Evolutionary conservation across 2,329 filamentous ascomycete genomes (phyloP).

Genomic region (Penicillium olsonii): DNA sequence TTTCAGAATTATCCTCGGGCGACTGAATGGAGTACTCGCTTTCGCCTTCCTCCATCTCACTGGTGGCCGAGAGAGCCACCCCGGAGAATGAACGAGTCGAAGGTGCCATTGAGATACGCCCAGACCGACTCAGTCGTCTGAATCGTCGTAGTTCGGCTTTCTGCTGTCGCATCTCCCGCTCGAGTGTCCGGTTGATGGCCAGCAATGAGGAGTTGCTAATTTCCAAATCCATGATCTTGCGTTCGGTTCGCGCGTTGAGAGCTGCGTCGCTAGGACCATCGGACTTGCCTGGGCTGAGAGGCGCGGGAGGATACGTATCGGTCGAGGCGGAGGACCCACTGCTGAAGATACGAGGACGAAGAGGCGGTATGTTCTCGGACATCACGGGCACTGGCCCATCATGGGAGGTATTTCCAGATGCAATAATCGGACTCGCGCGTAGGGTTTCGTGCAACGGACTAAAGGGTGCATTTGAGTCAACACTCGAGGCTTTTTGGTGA

Average conservation of each 20-base stretch:
- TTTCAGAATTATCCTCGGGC: slow-evolving; percentile 40
- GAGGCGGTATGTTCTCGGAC: slow-evolving; percentile 29
- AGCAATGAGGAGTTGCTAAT: slow-evolving; percentile 95
- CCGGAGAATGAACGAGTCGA: slow-evolving; percentile 49
- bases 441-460: slow-evolving; percentile 23
- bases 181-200: slow-evolving; percentile 90
- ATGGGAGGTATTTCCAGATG: slow-evolving; percentile 27
- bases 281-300: slow-evolving; percentile 54
- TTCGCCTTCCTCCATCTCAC: slow-evolving; percentile 42
- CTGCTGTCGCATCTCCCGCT: slow-evolving; percentile 88
- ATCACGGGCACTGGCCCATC: slow-evolving; percentile 22
- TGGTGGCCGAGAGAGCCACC: slow-evolving; percentile 48
- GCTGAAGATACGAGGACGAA: slow-evolving; percentile 36
- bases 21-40: slow-evolving; percentile 34
- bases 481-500: slow-evolving; percentile 37
- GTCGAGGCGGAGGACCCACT: slow-evolving; percentile 34
- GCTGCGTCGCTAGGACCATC: slow-evolving; percentile 65
- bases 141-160: slow-evolving; percentile 84
- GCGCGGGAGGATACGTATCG: slow-evolving; percentile 49
- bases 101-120: slow-evolving; percentile 65
- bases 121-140: slow-evolving; percentile 79
- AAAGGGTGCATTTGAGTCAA: slow-evolving; percentile 30
- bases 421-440: slow-evolving; percentile 34
- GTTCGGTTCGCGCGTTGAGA: slow-evolving; percentile 83
- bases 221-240: slow-evolving; percentile 93